A percentile compares a stretch with the other conserved stretches of the same genome.
phyloP scores from a whole-genome alignment of 345 rosid species.

The Hypericum perforatum region DNA sequence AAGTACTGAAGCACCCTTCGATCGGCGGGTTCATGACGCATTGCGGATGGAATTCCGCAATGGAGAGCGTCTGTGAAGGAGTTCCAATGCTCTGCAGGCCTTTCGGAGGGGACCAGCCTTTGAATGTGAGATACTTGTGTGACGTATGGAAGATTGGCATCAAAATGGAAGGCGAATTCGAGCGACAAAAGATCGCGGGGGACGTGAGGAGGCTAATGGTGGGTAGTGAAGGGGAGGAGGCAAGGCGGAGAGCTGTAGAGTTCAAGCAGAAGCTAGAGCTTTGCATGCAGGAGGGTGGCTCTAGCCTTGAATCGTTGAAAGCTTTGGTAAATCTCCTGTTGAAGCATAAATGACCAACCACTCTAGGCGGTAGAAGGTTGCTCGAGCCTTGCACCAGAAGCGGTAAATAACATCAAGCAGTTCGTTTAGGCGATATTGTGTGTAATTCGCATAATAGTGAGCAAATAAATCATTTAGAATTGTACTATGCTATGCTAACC shows the following conservation, averaged over 20 bases:
- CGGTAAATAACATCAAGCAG: too few relatives aligned
- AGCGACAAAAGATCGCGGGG: neutral
- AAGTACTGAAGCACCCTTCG: neutral
- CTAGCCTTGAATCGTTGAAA: neutral
- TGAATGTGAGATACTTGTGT: neutral
- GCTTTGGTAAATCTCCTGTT: neutral
- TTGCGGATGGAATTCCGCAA: neutral
- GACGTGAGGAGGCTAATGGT: neutral
- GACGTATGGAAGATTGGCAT: conserved; percentile 2
- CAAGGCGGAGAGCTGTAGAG: neutral
- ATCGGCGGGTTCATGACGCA: conserved; percentile 3
- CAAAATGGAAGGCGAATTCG: neutral
- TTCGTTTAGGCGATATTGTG: too few relatives aligned
- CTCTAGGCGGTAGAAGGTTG: too few relatives aligned
- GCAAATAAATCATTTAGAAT: too few relatives aligned
- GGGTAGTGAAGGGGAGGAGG: neutral
- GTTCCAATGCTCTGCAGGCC: conserved; percentile 1
- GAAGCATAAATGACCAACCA: too few relatives aligned
- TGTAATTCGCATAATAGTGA: too few relatives aligned
- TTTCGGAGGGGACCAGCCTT: neutral
- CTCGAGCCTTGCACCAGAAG: too few relatives aligned
- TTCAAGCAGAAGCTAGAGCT: neutral
- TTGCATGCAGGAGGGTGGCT: neutral
- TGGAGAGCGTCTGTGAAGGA: conserved; percentile 1
- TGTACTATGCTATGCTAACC: too few relatives aligned